These are phyloP conservation scores for Backusella australiensis DNA, from an alignment of 192 early-diverging fungal genomes.

Conservation along the genomic window DNA sequence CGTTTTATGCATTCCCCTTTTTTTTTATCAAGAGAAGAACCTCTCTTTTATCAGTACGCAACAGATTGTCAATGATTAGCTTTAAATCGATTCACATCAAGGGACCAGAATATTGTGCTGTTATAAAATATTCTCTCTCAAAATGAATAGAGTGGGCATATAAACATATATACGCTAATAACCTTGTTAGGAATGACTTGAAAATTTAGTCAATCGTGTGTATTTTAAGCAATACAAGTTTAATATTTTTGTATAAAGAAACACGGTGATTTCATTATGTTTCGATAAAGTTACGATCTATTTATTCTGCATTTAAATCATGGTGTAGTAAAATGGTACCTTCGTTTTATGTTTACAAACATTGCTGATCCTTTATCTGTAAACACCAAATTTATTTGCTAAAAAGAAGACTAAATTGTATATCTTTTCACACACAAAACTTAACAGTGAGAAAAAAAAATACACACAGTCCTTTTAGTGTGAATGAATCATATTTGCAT, in stretches of 20 bases:
- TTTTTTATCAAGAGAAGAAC: too few relatives aligned
- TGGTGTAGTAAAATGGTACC: background rate
- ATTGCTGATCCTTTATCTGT: background rate
- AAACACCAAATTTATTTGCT: too few relatives aligned
- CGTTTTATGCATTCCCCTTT: too few relatives aligned
- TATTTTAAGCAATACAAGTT: too few relatives aligned
- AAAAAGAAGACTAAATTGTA: too few relatives aligned
- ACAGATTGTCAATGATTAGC: background rate
- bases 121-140: background rate
- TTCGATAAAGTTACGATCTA: background rate
- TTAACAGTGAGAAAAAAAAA: background rate
- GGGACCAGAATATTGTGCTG: background rate
- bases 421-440: background rate
- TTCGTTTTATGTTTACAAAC: background rate
- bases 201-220: too few relatives aligned
- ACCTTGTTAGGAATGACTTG: too few relatives aligned
- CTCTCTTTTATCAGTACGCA: too few relatives aligned
- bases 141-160: background rate
- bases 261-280: background rate
- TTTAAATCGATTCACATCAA: background rate
- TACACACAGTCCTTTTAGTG: background rate
- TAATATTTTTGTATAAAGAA: background rate
- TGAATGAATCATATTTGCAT: too few relatives aligned
- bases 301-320: too few relatives aligned
- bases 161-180: too few relatives aligned